phyloP scores from a whole-genome alignment of 2,329 filamentous ascomycete genomes.

The Aspergillus sp. region DNA sequence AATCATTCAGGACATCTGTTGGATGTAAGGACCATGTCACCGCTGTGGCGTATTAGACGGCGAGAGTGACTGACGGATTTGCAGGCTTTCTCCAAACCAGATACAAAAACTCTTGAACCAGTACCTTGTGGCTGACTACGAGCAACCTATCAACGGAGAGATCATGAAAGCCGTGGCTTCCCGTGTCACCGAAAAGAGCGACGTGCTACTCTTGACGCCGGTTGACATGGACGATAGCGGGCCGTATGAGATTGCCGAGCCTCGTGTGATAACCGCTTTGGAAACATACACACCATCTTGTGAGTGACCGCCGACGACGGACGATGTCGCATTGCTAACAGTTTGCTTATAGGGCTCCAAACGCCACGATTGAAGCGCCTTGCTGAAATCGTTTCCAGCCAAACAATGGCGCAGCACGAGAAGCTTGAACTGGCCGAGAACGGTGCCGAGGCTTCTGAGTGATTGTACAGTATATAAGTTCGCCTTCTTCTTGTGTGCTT shows the following conservation, averaged over 20 bases:
- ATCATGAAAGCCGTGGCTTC: slow-evolving; percentile 99
- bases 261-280: slow-evolving; percentile 85
- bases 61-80: slow-evolving; percentile 5
- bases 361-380: slow-evolving; percentile 88
- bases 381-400: slow-evolving; percentile 94
- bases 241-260: slow-evolving; percentile 96
- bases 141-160: slow-evolving; percentile 97
- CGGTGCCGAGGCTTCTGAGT: slow-evolving; percentile 17
- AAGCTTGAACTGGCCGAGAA: slow-evolving; percentile 51
- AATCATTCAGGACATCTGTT: slow-evolving; percentile 99
- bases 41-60: neutral
- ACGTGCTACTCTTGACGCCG: slow-evolving; percentile 82
- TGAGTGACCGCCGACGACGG: slow-evolving; percentile 42
- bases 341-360: slow-evolving; percentile 71
- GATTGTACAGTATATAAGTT: slow-evolving; percentile 18
- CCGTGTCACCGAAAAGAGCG: slow-evolving; percentile 94
- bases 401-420: slow-evolving; percentile 92
- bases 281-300: slow-evolving; percentile 98
- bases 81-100: slow-evolving; percentile 89
- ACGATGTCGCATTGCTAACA: slow-evolving; percentile 15
- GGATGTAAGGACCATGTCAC: slow-evolving; percentile 66
- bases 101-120: slow-evolving; percentile 99
- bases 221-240: slow-evolving; percentile 99
- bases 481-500: slow-evolving; percentile 11
- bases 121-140: slow-evolving; percentile 96